Evolutionary conservation across 2,329 filamentous ascomycete genomes (phyloP), one percentile per base, ranked within the genome.

Genomic region (Phialocephala subalpina): DNA sequence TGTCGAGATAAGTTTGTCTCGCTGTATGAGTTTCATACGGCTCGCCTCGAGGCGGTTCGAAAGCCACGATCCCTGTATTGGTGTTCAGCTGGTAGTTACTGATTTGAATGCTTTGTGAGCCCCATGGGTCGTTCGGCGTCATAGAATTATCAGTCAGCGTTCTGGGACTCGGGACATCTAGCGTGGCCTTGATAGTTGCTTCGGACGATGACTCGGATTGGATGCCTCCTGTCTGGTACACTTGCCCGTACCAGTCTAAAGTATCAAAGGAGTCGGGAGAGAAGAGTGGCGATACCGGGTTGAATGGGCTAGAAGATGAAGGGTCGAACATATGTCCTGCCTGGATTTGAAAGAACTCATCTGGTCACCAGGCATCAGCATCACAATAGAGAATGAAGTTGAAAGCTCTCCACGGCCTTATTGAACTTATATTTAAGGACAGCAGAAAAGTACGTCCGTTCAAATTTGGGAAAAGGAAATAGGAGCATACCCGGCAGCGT

Each of bases 1-100:
- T 62, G 22, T 67, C 83, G n/a, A 97, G 81, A 81, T 97, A 97
- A 42, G 87, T 84, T 77, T 93, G 84, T 63, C 90, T 88, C 70
- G 91, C 84, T 60, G 89, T 87, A 75, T 90, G 85, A 68, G 87
- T 83, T 35, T 86, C 80, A 75, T 92, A 92, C 63, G 87, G 80
- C 40, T 88, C 84, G 20, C 82, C 84, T 9, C 61, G 57, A 9
- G 86, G 85, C 16, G 87, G 83, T 64, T 90, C 85, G 59, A 97
- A 73, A 12, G 68, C 45, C 8, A 70, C 68, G 36, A 53, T 52
- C 8, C 67, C 68, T 7, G 70, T 3, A 52, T 62, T 68, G 27
- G 65, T 52, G 22, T 69, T 58, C 2, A 53, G 36, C 60, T 63
- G 63, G 20, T 66, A 72, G 20, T 52, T 40, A 56, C 69, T 72